Percentiles rank a stretch among this genome's conserved stretches.
These are phyloP conservation scores for Casaregolazyma lundiana DNA, from an alignment of 1,139 yeast genomes.

Conservation along the genomic window DNA sequence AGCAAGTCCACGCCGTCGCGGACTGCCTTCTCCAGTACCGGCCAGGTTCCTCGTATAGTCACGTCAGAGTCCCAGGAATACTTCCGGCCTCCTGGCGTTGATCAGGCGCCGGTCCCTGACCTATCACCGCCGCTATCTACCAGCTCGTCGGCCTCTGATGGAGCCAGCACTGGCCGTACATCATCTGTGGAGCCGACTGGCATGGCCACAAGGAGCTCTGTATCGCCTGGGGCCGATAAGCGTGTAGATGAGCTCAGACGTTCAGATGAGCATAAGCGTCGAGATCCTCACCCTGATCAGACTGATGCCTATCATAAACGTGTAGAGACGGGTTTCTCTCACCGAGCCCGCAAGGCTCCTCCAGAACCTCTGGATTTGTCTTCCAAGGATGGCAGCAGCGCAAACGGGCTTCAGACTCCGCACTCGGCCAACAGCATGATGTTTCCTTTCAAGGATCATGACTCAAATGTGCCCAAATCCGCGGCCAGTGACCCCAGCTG, in stretches of 20 bases:
- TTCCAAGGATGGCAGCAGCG: background rate
- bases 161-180: background rate
- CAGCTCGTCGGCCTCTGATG: background rate
- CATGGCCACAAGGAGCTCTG: no score
- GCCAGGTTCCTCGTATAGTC: background rate
- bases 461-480: background rate
- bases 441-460: background rate
- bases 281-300: no score
- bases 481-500: slow-evolving; percentile 5
- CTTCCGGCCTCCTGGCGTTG: background rate
- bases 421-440: background rate
- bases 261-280: no score
- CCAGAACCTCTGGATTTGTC: background rate
- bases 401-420: slow-evolving; percentile 1
- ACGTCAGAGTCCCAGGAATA: background rate
- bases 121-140: background rate
- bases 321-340: no score
- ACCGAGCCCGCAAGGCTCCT: background rate
- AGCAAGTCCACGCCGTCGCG: background rate
- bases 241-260: no score
- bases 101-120: background rate
- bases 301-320: no score
- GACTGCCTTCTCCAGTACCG: background rate
- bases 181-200: background rate
- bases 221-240: no score